Evolutionary conservation across 176 grass and related monocot genomes (phyloP).

Genomic region (Oryza nivara): DNA sequence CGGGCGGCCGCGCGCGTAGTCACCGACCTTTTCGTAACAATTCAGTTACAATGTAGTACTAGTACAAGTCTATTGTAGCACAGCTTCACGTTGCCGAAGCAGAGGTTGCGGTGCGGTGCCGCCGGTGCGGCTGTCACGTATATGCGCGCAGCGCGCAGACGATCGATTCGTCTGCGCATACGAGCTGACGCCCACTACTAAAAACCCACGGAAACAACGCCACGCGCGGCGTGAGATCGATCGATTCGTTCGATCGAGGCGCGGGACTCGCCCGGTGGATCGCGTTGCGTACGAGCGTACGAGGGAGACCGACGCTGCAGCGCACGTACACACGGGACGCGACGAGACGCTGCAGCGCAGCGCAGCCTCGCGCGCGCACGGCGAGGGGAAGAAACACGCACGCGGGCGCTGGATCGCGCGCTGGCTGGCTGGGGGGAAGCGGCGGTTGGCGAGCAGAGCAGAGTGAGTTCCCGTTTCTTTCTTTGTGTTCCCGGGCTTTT

Average conservation of each 20-base stretch:
- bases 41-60: too few relatives aligned
- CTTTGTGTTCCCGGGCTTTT: conserved; percentile 73
- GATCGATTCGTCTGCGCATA: background rate
- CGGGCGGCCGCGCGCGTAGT: background rate
- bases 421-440: too few relatives aligned
- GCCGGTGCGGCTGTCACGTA: conserved; percentile 15
- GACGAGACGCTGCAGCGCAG: background rate
- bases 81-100: background rate
- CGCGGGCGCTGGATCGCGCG: too few relatives aligned
- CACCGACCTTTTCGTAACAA: background rate
- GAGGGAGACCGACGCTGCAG: background rate
- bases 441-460: too few relatives aligned
- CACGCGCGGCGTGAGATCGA: background rate
- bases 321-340: background rate
- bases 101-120: background rate
- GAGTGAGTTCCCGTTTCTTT: background rate
- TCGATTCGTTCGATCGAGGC: too few relatives aligned
- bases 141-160: background rate
- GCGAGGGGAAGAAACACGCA: background rate
- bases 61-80: too few relatives aligned
- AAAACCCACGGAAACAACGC: background rate
- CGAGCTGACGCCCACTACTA: background rate
- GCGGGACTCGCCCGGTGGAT: background rate
- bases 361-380: background rate
- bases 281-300: background rate